Evolutionary conservation across 805 yeast species (phyloP).

Genomic region (Saccharomycopsis fodiens): DNA sequence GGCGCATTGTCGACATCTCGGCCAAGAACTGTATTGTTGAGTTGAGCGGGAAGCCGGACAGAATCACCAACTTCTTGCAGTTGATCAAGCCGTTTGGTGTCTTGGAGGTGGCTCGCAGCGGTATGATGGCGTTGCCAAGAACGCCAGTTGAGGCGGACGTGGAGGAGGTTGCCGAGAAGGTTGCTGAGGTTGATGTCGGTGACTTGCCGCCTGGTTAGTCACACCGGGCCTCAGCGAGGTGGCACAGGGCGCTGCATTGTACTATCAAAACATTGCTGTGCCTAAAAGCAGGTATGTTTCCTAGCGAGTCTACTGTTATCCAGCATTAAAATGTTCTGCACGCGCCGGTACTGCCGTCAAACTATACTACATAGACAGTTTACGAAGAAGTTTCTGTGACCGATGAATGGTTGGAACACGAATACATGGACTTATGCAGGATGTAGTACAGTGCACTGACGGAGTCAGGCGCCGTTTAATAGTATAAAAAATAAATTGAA

Average conservation of each 20-base stretch:
- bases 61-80: slow-evolving; percentile 79
- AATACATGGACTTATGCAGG: neutral
- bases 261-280: too few relatives aligned
- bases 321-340: too few relatives aligned
- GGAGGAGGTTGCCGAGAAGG: slow-evolving; percentile 38
- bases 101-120: slow-evolving; percentile 92
- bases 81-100: slow-evolving; percentile 94
- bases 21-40: slow-evolving; percentile 93
- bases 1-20: slow-evolving; percentile 83
- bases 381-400: neutral
- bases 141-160: slow-evolving; percentile 65
- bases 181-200: slow-evolving; percentile 75
- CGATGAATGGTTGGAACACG: neutral
- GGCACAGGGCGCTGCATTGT: neutral
- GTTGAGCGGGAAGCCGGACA: slow-evolving; percentile 86
- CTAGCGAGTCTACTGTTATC: too few relatives aligned
- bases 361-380: too few relatives aligned
- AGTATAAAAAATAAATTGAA: too few relatives aligned
- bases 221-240: neutral
- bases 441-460: too few relatives aligned
- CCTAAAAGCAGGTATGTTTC: too few relatives aligned
- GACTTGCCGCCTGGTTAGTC: slow-evolving; percentile 90
- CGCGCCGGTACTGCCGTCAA: too few relatives aligned
- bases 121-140: slow-evolving; percentile 98
- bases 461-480: too few relatives aligned